Percentiles rank a stretch among this genome's conserved stretches.
Evolutionary conservation across 2,329 filamentous ascomycete species (phyloP).

Genomic region (Allantophomopsis lycopodina): DNA sequence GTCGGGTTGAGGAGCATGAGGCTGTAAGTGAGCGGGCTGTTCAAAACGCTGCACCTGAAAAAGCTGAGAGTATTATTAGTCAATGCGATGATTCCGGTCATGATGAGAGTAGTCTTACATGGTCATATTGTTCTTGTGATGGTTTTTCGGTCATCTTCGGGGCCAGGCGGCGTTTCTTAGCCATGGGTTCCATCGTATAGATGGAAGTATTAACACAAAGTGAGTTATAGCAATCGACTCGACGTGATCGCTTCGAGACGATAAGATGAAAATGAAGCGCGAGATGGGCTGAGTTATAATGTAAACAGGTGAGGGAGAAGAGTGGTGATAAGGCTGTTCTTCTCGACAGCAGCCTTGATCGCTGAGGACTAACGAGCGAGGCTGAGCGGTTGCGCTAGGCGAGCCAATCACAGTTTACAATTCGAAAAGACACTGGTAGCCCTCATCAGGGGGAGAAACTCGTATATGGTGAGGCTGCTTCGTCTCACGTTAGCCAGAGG

Average conservation of each 20-base stretch:
- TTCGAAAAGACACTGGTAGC: too few species aligned
- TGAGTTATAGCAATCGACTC: background rate
- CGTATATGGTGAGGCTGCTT: too few species aligned
- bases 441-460: too few species aligned
- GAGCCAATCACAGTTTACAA: background rate
- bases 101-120: conserved; percentile 9
- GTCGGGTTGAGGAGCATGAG: conserved; percentile 14
- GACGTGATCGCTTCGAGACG: background rate
- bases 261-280: background rate
- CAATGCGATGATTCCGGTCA: background rate
- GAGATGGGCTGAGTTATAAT: background rate
- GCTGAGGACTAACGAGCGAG: background rate
- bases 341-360: background rate
- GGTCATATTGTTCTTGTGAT: conserved; percentile 17
- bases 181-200: conserved; percentile 18
- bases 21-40: conserved; percentile 4
- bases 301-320: background rate
- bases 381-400: background rate
- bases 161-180: conserved; percentile 20
- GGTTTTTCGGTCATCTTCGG: conserved; percentile 19
- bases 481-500: too few species aligned
- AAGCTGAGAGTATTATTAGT: conserved; percentile 10
- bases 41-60: conserved; percentile 13
- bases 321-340: background rate
- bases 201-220: conserved; percentile 3